Evolutionary conservation across 1,139 yeast genomes (phyloP), one percentile per base, ranked within the genome.

Genomic region (Yamadazyma kanchanaburiensis): DNA sequence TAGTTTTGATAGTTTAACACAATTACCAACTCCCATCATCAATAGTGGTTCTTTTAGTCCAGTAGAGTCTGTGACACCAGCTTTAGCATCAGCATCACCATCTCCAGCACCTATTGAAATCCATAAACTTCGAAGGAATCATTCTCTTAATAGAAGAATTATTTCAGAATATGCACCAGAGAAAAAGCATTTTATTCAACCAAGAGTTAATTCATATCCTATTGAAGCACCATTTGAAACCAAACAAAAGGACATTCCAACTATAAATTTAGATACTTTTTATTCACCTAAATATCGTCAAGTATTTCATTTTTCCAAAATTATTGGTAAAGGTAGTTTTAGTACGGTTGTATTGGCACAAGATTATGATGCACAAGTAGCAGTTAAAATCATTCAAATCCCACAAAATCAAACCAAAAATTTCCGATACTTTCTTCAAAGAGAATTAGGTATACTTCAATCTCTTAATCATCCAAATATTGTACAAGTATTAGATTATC

Each of bases 401-500:
- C 73, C 72, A 32, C 34, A 48, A 37, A 35, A 38, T 12, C 58
- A 55, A 35, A 42, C 63, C 34, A 37, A 47, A 24, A 62, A 64
- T 38, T 65, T 86, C 37, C 86, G 82, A 46, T 75, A 78, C 35
- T 84, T 89, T 12, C 62, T 89, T 27, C 65, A 70, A 21, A 70
- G 97, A 39, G 98, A 91, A 51, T 55, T 89, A 23, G 79, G 76
- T 25, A 76, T 88, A 9, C 63, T 91, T 35, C 59, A 62, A 36
- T 64, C 48, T 32, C 40, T 57, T 48, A 52, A 53, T 53, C 82
- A 51, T 53, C 77, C 58, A 22, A 70, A 56, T 50, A 63, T 60
- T 25, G 60, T 52, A 31, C 59, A 44, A 36, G 55, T 58, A 15
- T 33, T 64, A 6, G 74, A 65, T 30, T 64, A 58, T 36, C 40